Conservation (phyloP, 495 filamentous ascomycete genomes). For the Cercophora samala region DNA sequence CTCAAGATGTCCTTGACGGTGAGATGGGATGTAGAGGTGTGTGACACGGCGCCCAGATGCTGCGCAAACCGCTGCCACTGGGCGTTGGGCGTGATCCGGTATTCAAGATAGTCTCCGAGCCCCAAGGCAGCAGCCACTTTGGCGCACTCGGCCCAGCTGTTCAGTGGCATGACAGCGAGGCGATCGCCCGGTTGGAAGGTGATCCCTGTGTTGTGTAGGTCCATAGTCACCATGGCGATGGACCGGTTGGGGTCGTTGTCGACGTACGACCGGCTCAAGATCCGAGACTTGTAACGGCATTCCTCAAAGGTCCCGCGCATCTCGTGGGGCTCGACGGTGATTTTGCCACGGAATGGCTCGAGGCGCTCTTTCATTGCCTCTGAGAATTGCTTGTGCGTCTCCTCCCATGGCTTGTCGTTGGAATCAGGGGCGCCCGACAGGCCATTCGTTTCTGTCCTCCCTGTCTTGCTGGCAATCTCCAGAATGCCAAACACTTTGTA, state of each 20-base stretch:
- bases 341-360: slow-evolving; percentile 42
- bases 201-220: slow-evolving; percentile 46
- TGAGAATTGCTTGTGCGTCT: slow-evolving; percentile 49
- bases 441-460: slow-evolving; percentile 50
- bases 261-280: slow-evolving; percentile 41
- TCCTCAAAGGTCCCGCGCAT: slow-evolving; percentile 53
- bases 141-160: slow-evolving; percentile 47
- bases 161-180: slow-evolving; percentile 50
- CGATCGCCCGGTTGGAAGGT: slow-evolving; percentile 50
- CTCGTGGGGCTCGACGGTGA: slow-evolving; percentile 46
- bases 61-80: slow-evolving; percentile 46
- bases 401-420: slow-evolving; percentile 46
- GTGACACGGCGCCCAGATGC: slow-evolving; percentile 42
- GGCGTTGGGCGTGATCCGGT: slow-evolving; percentile 28
- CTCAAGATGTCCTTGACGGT: slow-evolving; percentile 49
- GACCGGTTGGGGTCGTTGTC: slow-evolving; percentile 43
- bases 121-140: slow-evolving; percentile 48
- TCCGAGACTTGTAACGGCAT: slow-evolving; percentile 45
- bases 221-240: slow-evolving; percentile 46
- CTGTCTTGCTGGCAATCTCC: slow-evolving; percentile 50
- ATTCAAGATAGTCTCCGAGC: slow-evolving; percentile 40
- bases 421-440: slow-evolving; percentile 41
- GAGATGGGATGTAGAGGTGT: slow-evolving; percentile 29
- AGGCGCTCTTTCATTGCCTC: slow-evolving; percentile 54
- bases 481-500: slow-evolving; percentile 55